A percentile compares a stretch with the other conserved stretches of the same genome.
phyloP scores from a whole-genome alignment of 2,329 filamentous ascomycete genomes.

The Neurospora sp. region DNA sequence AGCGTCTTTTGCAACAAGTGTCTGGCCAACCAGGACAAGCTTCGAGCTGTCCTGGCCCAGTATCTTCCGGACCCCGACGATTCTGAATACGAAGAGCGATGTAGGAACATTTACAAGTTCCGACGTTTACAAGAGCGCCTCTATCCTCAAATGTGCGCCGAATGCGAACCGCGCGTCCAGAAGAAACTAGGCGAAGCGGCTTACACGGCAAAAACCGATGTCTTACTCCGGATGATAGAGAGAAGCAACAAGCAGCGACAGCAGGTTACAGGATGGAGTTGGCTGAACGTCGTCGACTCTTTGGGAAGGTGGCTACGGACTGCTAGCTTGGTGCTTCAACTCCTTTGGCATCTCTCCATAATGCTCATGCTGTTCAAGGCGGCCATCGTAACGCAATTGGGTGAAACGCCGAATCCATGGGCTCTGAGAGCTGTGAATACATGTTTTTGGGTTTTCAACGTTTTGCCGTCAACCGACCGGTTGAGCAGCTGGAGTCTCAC shows the following conservation, averaged over 20 bases:
- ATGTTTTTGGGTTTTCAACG: constrained; percentile 17
- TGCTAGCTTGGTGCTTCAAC: constrained; percentile 34
- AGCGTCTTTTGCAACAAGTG: constrained; percentile 63
- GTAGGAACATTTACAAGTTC: constrained; percentile 60
- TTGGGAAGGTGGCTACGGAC: constrained; percentile 39
- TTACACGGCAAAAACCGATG: constrained; percentile 77
- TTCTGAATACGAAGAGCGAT: constrained; percentile 58
- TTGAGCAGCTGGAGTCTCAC: constrained; percentile 38
- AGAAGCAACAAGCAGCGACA: constrained; percentile 40
- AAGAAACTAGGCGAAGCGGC: constrained; percentile 58
- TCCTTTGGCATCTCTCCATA: constrained; percentile 39
- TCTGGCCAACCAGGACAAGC: constrained; percentile 78
- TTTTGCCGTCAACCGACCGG: constrained; percentile 30
- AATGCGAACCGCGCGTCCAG: constrained; percentile 67
- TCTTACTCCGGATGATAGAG: constrained; percentile 65
- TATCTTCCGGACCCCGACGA: constrained; percentile 62
- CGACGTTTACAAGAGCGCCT: constrained; percentile 63
- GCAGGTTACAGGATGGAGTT: constrained; percentile 27
- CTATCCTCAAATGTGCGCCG: constrained; percentile 80
- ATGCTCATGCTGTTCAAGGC: constrained; percentile 19
- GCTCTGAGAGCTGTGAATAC: background rate
- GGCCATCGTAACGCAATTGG: background rate
- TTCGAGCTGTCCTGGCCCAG: constrained; percentile 64
- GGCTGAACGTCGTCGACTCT: constrained; percentile 32
- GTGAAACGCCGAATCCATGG: background rate